phyloP scores from a whole-genome alignment of 495 filamentous ascomycete species.

The Hypoxylon subgilvum region DNA sequence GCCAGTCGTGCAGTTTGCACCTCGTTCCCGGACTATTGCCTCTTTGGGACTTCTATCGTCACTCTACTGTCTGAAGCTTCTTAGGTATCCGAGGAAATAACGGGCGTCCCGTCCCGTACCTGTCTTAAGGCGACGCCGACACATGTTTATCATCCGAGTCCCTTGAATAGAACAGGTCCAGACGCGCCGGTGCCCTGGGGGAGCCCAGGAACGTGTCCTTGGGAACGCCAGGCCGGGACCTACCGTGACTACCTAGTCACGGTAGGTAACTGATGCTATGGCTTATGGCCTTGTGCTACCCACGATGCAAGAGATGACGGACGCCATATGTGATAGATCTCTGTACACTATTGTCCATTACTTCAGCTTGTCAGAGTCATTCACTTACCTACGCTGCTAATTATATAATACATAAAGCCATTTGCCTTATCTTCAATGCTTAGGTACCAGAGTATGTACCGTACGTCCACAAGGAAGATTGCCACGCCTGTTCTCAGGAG shows the following conservation, averaged over 20 bases:
- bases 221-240: conserved; percentile 23
- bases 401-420: too few relatives aligned
- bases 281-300: conserved; percentile 26
- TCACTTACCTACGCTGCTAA: background rate
- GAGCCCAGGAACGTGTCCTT: conserved; percentile 34
- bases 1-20: too few relatives aligned
- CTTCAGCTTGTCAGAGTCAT: background rate
- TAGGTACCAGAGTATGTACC: background rate
- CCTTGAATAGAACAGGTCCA: conserved; percentile 19
- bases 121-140: background rate
- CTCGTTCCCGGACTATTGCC: too few relatives aligned
- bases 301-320: conserved; percentile 34
- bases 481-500: background rate
- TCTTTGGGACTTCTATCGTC: too few relatives aligned
- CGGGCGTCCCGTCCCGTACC: conserved; percentile 18
- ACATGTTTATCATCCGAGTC: background rate
- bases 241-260: conserved; percentile 24
- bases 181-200: conserved; percentile 24
- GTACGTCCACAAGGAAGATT: too few relatives aligned
- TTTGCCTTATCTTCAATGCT: background rate
- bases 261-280: conserved; percentile 13
- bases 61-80: too few relatives aligned
- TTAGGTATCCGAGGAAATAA: conserved; percentile 8
- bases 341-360: background rate
- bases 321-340: conserved; percentile 31